Evolutionary conservation across 2,329 filamentous ascomycete species (phyloP).

Genomic region (Aspergillus sp.): DNA sequence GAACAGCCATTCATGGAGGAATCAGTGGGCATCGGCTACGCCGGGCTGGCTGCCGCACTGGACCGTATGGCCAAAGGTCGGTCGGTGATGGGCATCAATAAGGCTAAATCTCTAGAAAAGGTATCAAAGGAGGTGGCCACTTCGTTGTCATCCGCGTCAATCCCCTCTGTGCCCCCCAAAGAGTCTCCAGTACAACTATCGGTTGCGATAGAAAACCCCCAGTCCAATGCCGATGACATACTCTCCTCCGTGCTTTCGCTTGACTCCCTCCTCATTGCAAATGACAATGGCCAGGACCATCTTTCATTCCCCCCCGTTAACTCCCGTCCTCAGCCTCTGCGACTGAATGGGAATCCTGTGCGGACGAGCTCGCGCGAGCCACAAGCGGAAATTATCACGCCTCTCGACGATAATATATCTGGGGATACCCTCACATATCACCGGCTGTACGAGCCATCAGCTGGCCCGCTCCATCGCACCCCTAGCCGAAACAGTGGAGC

Average conservation of each 20-base stretch:
- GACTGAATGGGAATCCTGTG: neutral
- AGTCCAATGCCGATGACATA: conserved; percentile 28
- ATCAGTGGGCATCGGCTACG: conserved; percentile 67
- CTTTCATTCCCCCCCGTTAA: neutral
- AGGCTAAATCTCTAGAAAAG: conserved; percentile 27
- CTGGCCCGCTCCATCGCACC: conserved; percentile 8
- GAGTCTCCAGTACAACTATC: conserved; percentile 24
- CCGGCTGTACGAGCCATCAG: neutral
- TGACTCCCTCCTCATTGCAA: conserved; percentile 20
- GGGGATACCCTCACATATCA: neutral
- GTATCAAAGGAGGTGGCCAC: conserved; percentile 1
- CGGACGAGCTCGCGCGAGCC: conserved; percentile 8
- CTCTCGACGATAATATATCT: neutral
- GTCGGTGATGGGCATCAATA: conserved; percentile 36
- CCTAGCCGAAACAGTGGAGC: conserved; percentile 14
- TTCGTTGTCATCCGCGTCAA: conserved; percentile 9
- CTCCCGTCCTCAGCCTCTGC: neutral
- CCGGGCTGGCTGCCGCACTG: conserved; percentile 65
- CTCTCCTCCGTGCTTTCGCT: conserved; percentile 33
- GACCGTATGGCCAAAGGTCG: conserved; percentile 46
- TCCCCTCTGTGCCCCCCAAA: conserved; percentile 30
- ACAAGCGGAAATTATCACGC: neutral
- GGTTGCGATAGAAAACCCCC: neutral
- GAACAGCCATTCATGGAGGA: conserved; percentile 58
- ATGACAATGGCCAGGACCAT: neutral